Evolutionary conservation across 805 yeast species (phyloP).

Genomic region (Candida mattraensis): DNA sequence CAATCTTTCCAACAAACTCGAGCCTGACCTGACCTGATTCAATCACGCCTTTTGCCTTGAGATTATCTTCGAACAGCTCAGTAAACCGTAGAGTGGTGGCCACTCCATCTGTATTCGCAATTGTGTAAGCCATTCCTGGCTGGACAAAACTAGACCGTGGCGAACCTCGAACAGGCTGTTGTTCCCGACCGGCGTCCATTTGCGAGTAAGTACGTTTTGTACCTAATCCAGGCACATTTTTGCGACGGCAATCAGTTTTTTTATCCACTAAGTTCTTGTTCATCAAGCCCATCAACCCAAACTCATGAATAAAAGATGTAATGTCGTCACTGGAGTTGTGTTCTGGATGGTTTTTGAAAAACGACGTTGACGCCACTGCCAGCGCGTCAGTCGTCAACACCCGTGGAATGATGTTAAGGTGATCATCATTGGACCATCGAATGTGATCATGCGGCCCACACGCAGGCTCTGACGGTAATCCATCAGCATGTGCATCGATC

Average conservation of each 20-base stretch:
- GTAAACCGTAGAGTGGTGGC: conserved; percentile 22
- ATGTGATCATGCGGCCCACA: conserved; percentile 23
- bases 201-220: conserved; percentile 24
- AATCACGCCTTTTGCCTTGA: conserved; percentile 21
- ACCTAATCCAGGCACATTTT: conserved; percentile 7
- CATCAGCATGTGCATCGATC: neutral
- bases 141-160: conserved; percentile 25
- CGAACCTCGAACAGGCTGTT: neutral
- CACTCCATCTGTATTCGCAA: conserved; percentile 15
- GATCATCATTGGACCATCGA: conserved; percentile 26
- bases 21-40: conserved; percentile 22
- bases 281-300: conserved; percentile 29
- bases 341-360: conserved; percentile 28
- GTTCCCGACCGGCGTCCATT: conserved; percentile 4
- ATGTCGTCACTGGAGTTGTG: conserved; percentile 22
- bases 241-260: conserved; percentile 8
- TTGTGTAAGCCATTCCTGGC: conserved; percentile 25
- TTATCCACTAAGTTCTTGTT: conserved; percentile 26
- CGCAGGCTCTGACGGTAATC: neutral
- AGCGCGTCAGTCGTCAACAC: conserved; percentile 19
- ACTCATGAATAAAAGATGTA: conserved; percentile 20
- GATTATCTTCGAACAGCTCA: conserved; percentile 15
- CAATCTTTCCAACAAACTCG: conserved; percentile 29
- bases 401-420: conserved; percentile 27
- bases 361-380: conserved; percentile 21